A percentile compares a stretch with the other conserved stretches of the same genome.
These are phyloP conservation scores for Plantago elongata DNA, from an alignment of 257 asterid species.

Conservation along the genomic window DNA sequence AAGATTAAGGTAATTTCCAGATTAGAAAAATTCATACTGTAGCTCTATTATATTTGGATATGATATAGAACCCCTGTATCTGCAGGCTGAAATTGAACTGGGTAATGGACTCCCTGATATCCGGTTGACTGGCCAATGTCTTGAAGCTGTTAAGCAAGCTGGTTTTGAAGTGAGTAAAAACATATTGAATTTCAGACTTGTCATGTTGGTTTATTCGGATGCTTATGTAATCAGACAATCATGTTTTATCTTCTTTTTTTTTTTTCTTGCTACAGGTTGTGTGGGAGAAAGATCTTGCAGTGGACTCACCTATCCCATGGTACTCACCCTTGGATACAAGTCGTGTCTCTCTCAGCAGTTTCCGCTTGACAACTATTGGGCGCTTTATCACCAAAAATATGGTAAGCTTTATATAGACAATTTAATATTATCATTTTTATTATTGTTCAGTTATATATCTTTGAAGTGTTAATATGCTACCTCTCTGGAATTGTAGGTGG, in stretches of 20 bases:
- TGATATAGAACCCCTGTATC: constrained; percentile 11
- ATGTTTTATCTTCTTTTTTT: neutral
- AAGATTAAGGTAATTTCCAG: constrained; percentile 63
- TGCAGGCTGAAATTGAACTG: constrained; percentile 88
- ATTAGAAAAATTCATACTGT: neutral
- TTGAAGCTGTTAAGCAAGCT: constrained; percentile 72
- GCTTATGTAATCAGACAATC: neutral
- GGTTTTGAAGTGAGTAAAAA: constrained; percentile 75
- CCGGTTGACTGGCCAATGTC: constrained; percentile 63
- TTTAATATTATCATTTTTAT: neutral
- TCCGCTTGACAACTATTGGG: constrained; percentile 80
- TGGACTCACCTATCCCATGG: constrained; percentile 89
- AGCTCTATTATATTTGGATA: neutral
- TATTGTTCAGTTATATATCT: too few species aligned
- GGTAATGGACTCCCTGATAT: constrained; percentile 93
- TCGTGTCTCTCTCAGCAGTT: constrained; percentile 82
- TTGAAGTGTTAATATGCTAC: neutral
- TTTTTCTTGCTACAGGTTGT: constrained; percentile 42
- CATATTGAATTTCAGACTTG: constrained; percentile 1
- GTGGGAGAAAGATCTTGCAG: constrained; percentile 90
- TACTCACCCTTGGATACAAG: constrained; percentile 81
- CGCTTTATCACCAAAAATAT: constrained; percentile 75
- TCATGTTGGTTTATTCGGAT: neutral
- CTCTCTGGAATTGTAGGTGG: constrained; percentile 45
- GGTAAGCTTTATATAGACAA: constrained; percentile 30